phyloP scores from a whole-genome alignment of 768 basidiomycete genomes.

The Coprinellus aureogranulatus region DNA sequence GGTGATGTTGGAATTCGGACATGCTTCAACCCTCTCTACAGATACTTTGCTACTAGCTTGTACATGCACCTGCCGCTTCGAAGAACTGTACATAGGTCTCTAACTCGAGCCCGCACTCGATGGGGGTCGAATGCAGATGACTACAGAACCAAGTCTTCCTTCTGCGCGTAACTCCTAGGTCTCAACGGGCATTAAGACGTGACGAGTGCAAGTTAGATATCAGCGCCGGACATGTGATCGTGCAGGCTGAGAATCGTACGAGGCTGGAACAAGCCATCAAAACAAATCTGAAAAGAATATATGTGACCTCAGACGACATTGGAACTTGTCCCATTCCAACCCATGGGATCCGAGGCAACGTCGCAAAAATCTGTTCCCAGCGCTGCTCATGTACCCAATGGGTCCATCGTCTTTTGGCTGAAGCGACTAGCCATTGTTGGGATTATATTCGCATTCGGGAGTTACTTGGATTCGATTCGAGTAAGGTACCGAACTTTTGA shows the following conservation, averaged over 20 bases:
- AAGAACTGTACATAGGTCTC: too few relatives aligned
- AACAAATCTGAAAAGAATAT: background rate
- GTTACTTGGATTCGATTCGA: constrained; percentile 64
- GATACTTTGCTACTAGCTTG: too few relatives aligned
- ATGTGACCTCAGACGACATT: background rate
- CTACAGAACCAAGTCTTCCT: too few relatives aligned
- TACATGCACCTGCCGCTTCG: too few relatives aligned
- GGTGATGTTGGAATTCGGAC: too few relatives aligned
- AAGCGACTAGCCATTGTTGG: constrained; percentile 31
- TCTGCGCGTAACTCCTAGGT: too few relatives aligned
- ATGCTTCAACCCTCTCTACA: too few relatives aligned
- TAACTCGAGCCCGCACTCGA: too few relatives aligned
- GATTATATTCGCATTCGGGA: constrained; percentile 37
- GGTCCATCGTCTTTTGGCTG: constrained; percentile 33
- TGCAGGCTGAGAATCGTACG: background rate
- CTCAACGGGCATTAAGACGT: too few relatives aligned
- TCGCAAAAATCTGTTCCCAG: constrained; percentile 7
- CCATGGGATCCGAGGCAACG: background rate
- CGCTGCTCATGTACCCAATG: constrained; percentile 6
- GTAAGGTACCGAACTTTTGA: constrained; percentile 38
- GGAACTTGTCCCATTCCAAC: background rate
- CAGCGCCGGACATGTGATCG: background rate
- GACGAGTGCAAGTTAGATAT: too few relatives aligned
- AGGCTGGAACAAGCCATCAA: background rate
- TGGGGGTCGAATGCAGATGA: too few relatives aligned